A percentile compares a stretch with the other conserved stretches of the same genome.
phyloP scores from a whole-genome alignment of 179 eudicot species.

The Silene vulgaris region DNA sequence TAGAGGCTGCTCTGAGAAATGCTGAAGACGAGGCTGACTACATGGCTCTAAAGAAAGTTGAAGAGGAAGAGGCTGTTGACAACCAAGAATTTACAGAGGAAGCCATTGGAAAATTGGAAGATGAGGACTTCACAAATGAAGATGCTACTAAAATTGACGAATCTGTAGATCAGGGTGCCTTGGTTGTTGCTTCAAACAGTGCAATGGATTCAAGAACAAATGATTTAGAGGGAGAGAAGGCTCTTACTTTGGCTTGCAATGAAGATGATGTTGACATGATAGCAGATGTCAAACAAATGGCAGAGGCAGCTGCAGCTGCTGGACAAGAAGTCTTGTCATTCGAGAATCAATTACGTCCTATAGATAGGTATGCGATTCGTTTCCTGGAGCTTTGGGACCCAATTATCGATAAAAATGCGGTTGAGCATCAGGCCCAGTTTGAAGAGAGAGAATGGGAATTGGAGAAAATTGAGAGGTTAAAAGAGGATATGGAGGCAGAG shows the following conservation, averaged over 20 bases:
- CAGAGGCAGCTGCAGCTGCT: slow-evolving; percentile 95
- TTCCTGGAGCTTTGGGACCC: slow-evolving; percentile 97
- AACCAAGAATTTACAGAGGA: slow-evolving; percentile 97
- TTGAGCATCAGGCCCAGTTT: slow-evolving; percentile 50
- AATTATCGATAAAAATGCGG: slow-evolving; percentile 60
- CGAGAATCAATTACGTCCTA: slow-evolving; percentile 90
- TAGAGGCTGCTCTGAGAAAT: slow-evolving; percentile 94
- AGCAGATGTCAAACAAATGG: slow-evolving; percentile 99
- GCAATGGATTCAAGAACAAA: slow-evolving; percentile 28
- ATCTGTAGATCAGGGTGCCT: slow-evolving; percentile 40
- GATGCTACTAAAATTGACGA: slow-evolving; percentile 61
- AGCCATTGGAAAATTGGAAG: slow-evolving; percentile 69
- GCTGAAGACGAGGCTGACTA: slow-evolving; percentile 99
- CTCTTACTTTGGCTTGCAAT: slow-evolving; percentile 49
- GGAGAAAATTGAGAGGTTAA: slow-evolving; percentile 84
- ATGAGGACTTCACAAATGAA: slow-evolving; percentile 81
- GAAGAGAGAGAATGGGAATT: slow-evolving; percentile 96
- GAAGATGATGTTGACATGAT: slow-evolving; percentile 95
- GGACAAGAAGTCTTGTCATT: slow-evolving; percentile 80
- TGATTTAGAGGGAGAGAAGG: slow-evolving; percentile 49
- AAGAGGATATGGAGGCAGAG: slow-evolving; percentile 99
- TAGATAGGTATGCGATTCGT: slow-evolving; percentile 90
- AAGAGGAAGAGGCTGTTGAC: slow-evolving; percentile 97
- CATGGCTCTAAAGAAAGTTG: slow-evolving; percentile 97
- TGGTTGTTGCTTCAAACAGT: slow-evolving; percentile 36